Conservation (phyloP, 169 alveolate species). For the Cryptosporidium felis region DNA sequence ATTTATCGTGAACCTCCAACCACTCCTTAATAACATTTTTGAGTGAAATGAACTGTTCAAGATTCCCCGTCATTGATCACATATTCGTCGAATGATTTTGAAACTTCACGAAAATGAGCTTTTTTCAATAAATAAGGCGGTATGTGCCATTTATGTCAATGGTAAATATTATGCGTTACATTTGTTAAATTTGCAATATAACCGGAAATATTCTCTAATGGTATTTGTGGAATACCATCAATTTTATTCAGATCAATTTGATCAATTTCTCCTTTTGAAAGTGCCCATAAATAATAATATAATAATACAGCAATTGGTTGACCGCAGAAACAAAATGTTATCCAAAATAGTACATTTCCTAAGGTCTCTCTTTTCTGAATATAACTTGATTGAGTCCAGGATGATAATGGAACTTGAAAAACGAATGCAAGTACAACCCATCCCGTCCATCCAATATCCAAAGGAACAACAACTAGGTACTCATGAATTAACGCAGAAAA, state of each 20-base stretch:
- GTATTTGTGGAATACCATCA: conserved; percentile 70
- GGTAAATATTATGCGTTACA: conserved; percentile 52
- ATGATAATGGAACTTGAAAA: conserved; percentile 44
- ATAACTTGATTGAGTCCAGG: conserved; percentile 63
- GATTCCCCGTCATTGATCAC: not conserved
- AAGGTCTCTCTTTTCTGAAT: conserved; percentile 81
- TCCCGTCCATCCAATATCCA: conserved; percentile 91
- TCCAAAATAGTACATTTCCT: conserved; percentile 92
- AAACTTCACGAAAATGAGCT: not conserved
- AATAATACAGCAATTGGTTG: conserved; percentile 88
- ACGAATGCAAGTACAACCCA: conserved; percentile 82
- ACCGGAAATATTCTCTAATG: conserved; percentile 56
- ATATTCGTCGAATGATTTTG: not conserved
- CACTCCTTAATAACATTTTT: not conserved
- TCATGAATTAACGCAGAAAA: conserved; percentile 90
- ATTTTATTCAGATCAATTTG: conserved; percentile 57
- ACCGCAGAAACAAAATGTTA: conserved; percentile 91
- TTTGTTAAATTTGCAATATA: conserved; percentile 65
- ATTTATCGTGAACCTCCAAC: not conserved
- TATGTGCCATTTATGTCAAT: conserved; percentile 1
- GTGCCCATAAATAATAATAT: conserved; percentile 78
- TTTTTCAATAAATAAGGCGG: not conserved
- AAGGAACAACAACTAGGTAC: conserved; percentile 87
- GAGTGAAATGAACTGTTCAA: not conserved
- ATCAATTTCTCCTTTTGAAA: conserved; percentile 67